A percentile compares a stretch with the other conserved stretches of the same genome.
These are phyloP conservation scores for Wickerhamiella alocasiicola DNA, from an alignment of 805 yeast species.

Conservation along the genomic window DNA sequence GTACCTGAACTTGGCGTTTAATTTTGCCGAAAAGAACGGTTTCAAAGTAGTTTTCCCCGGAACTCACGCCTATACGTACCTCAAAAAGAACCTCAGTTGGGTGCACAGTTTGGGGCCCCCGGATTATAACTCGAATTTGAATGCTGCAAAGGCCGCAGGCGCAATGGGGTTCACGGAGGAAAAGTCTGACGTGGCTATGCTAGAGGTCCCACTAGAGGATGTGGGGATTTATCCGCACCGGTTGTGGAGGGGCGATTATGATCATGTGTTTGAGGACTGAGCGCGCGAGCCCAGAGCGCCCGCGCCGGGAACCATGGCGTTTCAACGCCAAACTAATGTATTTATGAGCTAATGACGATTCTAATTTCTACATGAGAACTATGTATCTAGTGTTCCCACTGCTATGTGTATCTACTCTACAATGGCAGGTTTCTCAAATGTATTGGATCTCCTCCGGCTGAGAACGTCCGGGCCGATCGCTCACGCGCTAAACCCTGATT, in stretches of 20 bases:
- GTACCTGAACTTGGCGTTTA: not conserved
- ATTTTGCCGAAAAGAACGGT: not conserved
- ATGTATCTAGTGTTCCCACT: too few species aligned
- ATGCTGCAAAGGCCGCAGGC: conserved; percentile 2
- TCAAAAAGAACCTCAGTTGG: conserved; percentile 1
- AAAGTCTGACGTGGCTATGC: not conserved
- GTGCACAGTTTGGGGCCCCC: conserved; percentile 1
- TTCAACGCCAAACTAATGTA: too few species aligned
- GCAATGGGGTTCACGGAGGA: conserved; percentile 1
- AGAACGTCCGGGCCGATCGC: too few species aligned
- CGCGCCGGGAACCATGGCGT: too few species aligned
- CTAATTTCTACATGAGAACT: too few species aligned
- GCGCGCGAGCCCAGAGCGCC: too few species aligned
- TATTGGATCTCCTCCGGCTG: too few species aligned
- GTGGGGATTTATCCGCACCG: not conserved
- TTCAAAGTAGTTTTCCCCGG: not conserved
- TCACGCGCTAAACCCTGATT: too few species aligned
- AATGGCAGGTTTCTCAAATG: too few species aligned
- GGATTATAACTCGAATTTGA: not conserved
- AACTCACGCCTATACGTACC: conserved; percentile 3
- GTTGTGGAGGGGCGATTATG: not conserved
- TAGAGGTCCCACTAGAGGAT: not conserved
- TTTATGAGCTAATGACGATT: too few species aligned
- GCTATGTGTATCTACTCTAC: too few species aligned
- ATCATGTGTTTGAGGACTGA: not conserved